phyloP scores from a whole-genome alignment of 2,329 filamentous ascomycete genomes.

The Colletotrichum lentis region DNA sequence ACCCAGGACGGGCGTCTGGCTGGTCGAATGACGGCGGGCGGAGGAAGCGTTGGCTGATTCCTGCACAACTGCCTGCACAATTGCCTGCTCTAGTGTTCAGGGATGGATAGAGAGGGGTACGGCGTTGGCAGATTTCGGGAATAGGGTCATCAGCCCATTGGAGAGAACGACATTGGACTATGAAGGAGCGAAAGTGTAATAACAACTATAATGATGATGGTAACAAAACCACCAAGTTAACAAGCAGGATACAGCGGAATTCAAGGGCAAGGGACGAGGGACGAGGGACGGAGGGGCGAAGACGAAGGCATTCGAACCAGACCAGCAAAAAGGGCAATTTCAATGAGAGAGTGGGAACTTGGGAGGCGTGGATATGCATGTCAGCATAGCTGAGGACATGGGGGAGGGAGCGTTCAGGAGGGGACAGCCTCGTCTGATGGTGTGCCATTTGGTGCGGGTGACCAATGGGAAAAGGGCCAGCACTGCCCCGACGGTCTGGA shows the following conservation, averaged over 20 bases:
- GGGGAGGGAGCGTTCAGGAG: not conserved
- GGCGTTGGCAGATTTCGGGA: slow-evolving; percentile 23
- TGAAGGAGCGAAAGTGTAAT: not conserved
- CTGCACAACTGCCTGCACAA: not conserved
- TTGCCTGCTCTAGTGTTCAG: slow-evolving; percentile 25
- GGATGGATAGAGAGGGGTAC: slow-evolving; percentile 9
- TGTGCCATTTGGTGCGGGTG: not conserved
- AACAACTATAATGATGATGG: too few relatives aligned
- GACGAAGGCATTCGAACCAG: slow-evolving; percentile 14
- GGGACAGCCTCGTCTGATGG: slow-evolving; percentile 28
- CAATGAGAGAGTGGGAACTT: slow-evolving; percentile 2
- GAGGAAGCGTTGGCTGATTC: not conserved
- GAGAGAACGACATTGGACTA: not conserved
- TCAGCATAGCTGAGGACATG: slow-evolving; percentile 36
- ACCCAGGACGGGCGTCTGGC: not conserved
- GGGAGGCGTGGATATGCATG: slow-evolving; percentile 34
- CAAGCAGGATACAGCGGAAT: slow-evolving; percentile 1
- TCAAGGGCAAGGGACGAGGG: not conserved
- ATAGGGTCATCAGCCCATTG: slow-evolving; percentile 27
- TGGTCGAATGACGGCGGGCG: slow-evolving; percentile 3
- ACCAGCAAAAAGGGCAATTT: slow-evolving; percentile 16
- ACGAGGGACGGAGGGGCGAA: slow-evolving; percentile 5
- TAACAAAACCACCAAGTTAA: slow-evolving; percentile 1
- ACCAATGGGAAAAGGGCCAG: slow-evolving; percentile 7
- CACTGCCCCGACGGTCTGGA: slow-evolving; percentile 12